A percentile compares a stretch with the other conserved stretches of the same genome.
Conservation (phyloP, 2,329 filamentous ascomycete genomes). For the Coleophoma crateriformis region DNA sequence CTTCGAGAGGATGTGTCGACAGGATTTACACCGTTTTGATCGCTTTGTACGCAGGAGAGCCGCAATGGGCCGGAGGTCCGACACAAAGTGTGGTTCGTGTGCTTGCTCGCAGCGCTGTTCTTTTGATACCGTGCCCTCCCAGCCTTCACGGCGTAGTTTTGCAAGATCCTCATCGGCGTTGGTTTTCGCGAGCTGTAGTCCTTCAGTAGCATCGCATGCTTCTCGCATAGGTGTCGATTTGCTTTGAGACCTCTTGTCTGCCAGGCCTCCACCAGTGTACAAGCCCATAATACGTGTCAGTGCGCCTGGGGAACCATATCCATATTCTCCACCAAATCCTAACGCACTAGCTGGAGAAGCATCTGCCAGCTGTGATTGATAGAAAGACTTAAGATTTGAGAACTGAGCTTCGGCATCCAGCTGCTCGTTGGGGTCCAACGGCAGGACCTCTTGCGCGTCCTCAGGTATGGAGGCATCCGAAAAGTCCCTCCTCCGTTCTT, state of each 20-base stretch:
- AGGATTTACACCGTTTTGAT: conserved; percentile 86
- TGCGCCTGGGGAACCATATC: conserved; percentile 70
- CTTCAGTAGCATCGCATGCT: conserved; percentile 64
- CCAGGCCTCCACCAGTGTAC: conserved; percentile 63
- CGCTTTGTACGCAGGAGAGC: conserved; percentile 85
- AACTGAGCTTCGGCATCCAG: conserved; percentile 67
- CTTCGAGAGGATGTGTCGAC: conserved; percentile 91
- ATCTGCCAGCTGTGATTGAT: conserved; percentile 70
- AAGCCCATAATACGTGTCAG: conserved; percentile 87
- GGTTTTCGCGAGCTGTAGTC: conserved; percentile 50
- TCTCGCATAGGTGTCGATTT: conserved; percentile 76
- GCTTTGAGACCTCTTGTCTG: conserved; percentile 58
- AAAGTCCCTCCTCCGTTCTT: conserved; percentile 17
- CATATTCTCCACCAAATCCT: conserved; percentile 49
- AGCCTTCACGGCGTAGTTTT: conserved; percentile 52
- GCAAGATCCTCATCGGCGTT: conserved; percentile 53
- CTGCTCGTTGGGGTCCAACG: conserved; percentile 22
- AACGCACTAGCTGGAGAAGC: conserved; percentile 45
- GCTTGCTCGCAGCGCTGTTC: conserved; percentile 48
- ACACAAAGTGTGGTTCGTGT: conserved; percentile 46
- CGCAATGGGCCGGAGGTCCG: conserved; percentile 75
- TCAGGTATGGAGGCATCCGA: conserved; percentile 18
- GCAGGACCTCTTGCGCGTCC: conserved; percentile 19
- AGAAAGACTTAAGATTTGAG: conserved; percentile 70
- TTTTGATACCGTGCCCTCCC: conserved; percentile 54